Percentiles rank a stretch among this genome's conserved stretches.
These are phyloP conservation scores for Capronia coronata DNA, from an alignment of 2,329 filamentous ascomycete genomes.

Conservation along the genomic window DNA sequence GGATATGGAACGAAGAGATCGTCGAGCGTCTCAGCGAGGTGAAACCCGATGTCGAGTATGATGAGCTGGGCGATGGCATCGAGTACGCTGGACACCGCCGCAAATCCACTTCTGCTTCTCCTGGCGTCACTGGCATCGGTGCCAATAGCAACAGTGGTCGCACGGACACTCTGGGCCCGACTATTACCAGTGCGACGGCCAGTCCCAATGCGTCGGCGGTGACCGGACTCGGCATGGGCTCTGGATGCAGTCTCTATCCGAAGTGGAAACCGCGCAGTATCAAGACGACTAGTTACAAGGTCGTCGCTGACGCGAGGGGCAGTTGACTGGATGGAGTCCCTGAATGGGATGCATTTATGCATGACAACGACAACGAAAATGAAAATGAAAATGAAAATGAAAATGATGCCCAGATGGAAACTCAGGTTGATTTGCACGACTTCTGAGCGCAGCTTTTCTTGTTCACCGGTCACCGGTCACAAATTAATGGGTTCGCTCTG, in stretches of 20 bases:
- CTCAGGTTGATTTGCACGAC: no score
- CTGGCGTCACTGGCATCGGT: slow-evolving; percentile 3
- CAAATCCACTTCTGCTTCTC: slow-evolving; percentile 9
- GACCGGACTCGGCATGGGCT: slow-evolving; percentile 19
- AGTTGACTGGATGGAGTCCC: slow-evolving; percentile 8
- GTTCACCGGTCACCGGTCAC: no score
- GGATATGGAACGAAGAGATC: slow-evolving; percentile 66
- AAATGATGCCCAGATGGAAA: no score
- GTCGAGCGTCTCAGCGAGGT: slow-evolving; percentile 54
- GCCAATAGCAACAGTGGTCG: background rate
- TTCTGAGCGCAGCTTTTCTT: no score
- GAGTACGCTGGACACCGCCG: slow-evolving; percentile 29
- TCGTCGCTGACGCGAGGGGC: slow-evolving; percentile 36
- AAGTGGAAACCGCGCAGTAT: slow-evolving; percentile 37
- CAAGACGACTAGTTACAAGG: slow-evolving; percentile 36
- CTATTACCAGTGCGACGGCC: background rate
- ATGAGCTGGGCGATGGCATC: slow-evolving; percentile 59
- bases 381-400: background rate
- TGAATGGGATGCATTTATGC: background rate
- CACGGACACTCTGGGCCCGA: no score
- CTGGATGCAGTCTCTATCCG: slow-evolving; percentile 34
- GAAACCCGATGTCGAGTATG: slow-evolving; percentile 54
- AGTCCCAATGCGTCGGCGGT: background rate
- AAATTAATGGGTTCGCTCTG: no score
- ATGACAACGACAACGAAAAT: background rate